A percentile compares a stretch with the other conserved stretches of the same genome.
Evolutionary conservation across 352 stramenopile genomes (phyloP).

Genomic region (Globisporangium cylindrosporum): DNA sequence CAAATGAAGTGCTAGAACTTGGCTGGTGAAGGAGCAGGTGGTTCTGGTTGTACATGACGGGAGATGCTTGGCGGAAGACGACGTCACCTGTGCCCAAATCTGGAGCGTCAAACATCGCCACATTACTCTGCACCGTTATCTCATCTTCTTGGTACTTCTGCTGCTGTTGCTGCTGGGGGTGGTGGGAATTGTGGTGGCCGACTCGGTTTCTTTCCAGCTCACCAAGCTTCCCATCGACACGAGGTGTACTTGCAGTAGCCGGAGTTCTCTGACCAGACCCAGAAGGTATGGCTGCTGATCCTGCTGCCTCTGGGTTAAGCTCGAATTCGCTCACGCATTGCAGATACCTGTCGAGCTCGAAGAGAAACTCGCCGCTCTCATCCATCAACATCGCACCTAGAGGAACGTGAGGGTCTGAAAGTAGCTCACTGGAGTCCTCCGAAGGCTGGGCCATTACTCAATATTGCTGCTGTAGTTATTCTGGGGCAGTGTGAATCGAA

Average conservation of each 20-base stretch:
- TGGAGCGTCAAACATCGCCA: not conserved
- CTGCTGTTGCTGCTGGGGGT: not conserved
- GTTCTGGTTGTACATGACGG: not conserved
- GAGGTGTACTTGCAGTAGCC: not conserved
- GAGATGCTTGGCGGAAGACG: not conserved
- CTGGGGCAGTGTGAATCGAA: not conserved
- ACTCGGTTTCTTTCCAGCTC: not conserved
- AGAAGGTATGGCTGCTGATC: conserved; percentile 25
- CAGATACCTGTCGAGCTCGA: conserved; percentile 47
- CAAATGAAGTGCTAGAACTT: not conserved
- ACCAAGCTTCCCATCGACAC: not conserved
- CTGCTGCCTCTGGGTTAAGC: conserved; percentile 18
- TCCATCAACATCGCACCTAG: not conserved
- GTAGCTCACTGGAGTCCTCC: not conserved
- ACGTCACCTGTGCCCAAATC: not conserved
- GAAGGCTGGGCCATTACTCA: not conserved
- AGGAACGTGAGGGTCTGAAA: not conserved
- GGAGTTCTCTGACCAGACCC: conserved; percentile 18
- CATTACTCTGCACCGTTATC: not conserved
- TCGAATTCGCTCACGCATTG: conserved; percentile 21
- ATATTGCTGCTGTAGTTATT: not conserved
- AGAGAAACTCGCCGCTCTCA: conserved; percentile 24
- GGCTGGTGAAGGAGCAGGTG: not conserved
- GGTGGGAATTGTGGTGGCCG: not conserved
- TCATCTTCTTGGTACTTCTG: not conserved